Percentiles rank a stretch among this genome's conserved stretches.
Conservation (phyloP, 2,329 filamentous ascomycete species). For the Sporothrix pseudoabietina region DNA sequence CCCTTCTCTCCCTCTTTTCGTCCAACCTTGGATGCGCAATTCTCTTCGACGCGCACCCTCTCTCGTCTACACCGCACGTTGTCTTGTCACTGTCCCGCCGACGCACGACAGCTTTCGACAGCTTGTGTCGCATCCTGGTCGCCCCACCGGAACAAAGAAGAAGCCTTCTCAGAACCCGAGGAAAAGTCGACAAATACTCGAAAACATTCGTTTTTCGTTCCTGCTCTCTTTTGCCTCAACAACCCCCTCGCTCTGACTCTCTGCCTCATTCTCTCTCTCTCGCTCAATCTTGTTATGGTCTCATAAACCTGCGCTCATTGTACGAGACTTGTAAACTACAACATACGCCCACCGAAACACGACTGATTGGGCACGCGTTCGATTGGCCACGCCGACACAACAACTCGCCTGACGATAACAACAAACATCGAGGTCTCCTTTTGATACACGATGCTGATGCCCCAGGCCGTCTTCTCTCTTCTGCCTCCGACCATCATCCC, state of each 20-base stretch:
- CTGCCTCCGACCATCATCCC: slow-evolving; percentile 38
- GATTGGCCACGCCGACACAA: slow-evolving; percentile 12
- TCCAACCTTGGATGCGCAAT: not conserved
- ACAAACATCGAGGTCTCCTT: not conserved
- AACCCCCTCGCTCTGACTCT: not conserved
- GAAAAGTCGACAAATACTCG: not conserved
- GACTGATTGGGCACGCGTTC: slow-evolving; percentile 22
- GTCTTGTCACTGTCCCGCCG: not conserved
- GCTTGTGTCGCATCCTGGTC: not conserved
- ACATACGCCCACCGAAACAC: not conserved
- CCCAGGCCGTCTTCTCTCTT: slow-evolving; percentile 35
- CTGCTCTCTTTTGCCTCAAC: not conserved
- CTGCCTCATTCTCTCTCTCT: not conserved
- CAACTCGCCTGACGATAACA: slow-evolving; percentile 16
- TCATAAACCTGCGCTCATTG: slow-evolving; percentile 1
- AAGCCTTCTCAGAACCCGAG: not conserved
- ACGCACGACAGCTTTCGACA: not conserved
- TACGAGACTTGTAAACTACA: not conserved
- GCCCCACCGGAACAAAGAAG: not conserved
- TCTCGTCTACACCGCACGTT: not conserved
- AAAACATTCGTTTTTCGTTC: not conserved
- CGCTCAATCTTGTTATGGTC: not conserved
- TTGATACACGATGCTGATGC: slow-evolving; percentile 38
- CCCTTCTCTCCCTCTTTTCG: not conserved
- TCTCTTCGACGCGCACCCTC: not conserved